These are phyloP conservation scores for Lentinula novae-zelandiae DNA, from an alignment of 1,284 basidiomycete genomes.

Conservation along the genomic window DNA sequence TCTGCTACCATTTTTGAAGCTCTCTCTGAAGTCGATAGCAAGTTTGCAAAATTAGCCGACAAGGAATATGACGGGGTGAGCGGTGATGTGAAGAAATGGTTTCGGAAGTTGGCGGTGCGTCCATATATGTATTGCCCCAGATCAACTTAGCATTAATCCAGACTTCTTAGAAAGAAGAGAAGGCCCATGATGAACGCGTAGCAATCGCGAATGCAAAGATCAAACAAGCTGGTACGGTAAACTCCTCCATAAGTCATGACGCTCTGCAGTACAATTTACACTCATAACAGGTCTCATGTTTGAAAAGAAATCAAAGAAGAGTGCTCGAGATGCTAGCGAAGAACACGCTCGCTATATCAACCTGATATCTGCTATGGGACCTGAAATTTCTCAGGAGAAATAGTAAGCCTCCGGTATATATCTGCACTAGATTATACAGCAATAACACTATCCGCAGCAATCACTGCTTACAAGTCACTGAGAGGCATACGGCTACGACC, in stretches of 20 bases:
- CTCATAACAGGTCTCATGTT: conserved; percentile 53
- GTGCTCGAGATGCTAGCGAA: conserved; percentile 59
- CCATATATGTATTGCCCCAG: background rate
- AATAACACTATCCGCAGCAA: conserved; percentile 41
- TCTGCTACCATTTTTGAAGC: conserved; percentile 66
- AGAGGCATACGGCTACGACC: conserved; percentile 55
- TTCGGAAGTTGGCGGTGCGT: conserved; percentile 74
- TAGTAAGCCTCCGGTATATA: conserved; percentile 43
- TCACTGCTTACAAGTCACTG: conserved; percentile 58
- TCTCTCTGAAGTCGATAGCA: conserved; percentile 63
- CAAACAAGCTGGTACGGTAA: conserved; percentile 62
- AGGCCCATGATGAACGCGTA: conserved; percentile 67
- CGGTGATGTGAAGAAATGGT: conserved; percentile 75
- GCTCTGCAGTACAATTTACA: background rate
- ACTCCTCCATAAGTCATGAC: background rate
- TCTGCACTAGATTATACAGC: conserved; percentile 8
- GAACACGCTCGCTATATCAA: conserved; percentile 76
- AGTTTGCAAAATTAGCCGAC: conserved; percentile 69
- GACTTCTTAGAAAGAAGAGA: conserved; percentile 67
- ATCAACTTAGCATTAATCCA: too few relatives aligned
- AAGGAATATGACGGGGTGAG: conserved; percentile 67
- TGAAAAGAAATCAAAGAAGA: conserved; percentile 78
- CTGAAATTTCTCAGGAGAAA: conserved; percentile 76
- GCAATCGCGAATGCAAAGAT: conserved; percentile 67
- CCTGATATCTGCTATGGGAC: conserved; percentile 66